phyloP scores from a whole-genome alignment of 768 basidiomycete species.

The Russula griseocarnosa region DNA sequence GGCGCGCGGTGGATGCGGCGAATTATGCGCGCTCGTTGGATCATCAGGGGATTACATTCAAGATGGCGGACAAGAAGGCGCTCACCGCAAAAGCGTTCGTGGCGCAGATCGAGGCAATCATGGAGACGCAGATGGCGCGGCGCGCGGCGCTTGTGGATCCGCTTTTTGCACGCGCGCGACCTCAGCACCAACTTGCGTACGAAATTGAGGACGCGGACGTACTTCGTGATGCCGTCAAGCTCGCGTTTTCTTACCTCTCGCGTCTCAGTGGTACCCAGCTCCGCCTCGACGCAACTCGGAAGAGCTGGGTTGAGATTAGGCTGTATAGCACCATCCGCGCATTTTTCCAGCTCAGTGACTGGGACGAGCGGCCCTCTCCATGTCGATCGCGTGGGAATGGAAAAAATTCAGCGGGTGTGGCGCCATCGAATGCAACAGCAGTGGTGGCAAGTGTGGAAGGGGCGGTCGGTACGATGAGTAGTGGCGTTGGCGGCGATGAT shows the following conservation, averaged over 20 bases:
- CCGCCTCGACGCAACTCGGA: constrained; percentile 64
- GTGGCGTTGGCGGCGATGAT: constrained; percentile 3
- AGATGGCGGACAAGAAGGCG: constrained; percentile 83
- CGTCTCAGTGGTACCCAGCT: constrained; percentile 85
- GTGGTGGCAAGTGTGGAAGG: neutral
- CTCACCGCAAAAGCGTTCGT: constrained; percentile 72
- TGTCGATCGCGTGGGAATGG: constrained; percentile 7
- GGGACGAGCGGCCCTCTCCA: constrained; percentile 21
- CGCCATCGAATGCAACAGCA: constrained; percentile 5
- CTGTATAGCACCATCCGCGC: constrained; percentile 72
- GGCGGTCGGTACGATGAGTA: neutral
- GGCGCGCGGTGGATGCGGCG: constrained; percentile 92
- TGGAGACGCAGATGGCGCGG: constrained; percentile 77
- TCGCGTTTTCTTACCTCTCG: constrained; percentile 88
- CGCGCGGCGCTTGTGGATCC: constrained; percentile 58
- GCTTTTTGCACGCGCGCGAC: constrained; percentile 54
- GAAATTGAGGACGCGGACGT: constrained; percentile 68
- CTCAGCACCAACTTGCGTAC: constrained; percentile 77
- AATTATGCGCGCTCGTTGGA: constrained; percentile 94
- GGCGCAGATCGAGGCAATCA: constrained; percentile 76
- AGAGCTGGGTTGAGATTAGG: constrained; percentile 79
- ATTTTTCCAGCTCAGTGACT: constrained; percentile 45
- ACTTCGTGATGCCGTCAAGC: constrained; percentile 82
- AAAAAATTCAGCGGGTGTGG: neutral
- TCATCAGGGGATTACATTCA: constrained; percentile 89